Evolutionary conservation across 2,329 filamentous ascomycete genomes (phyloP), one percentile per base, ranked within the genome.

Genomic region (Teratosphaeria pseudoeucalypti): DNA sequence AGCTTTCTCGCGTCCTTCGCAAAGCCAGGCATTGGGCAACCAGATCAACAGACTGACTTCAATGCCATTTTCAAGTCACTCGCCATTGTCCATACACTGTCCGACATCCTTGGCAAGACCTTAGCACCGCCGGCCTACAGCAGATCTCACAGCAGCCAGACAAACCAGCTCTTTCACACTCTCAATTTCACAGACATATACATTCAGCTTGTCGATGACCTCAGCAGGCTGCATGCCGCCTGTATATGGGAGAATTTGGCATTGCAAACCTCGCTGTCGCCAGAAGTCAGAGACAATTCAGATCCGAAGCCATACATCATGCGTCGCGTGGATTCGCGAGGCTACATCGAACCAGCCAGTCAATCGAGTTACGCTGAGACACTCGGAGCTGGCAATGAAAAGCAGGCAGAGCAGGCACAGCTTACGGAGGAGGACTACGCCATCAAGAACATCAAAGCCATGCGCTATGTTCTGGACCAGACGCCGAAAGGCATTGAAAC

Each of bases 161-260:
- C 83, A 58, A 82, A 90, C 60, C 82, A 85, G 29, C 78, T 87
- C 11, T 88, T 96, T 67, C 85, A 83, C 58, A 82, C 85, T 29
- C 82, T 95, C 66, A 95, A 95, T 69, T 81, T 95, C 26, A 90
- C 86, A 34, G 92, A 97, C 71, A 86, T 90, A 71, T 95, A 95
- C 70, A 79, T 84, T 53, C 75, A 79, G n/a, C 77, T 96, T 43
- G 81, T 95, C 27, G 82, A 84, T 62, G 85, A 85, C 29, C 81
- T 97, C 37, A 91, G 90, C 3, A 85, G 85, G 27, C 77, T 99
- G 16, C 82, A 96, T 64, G 83, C 88, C 52, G 86, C 87, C 57
- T 88, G 90, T 61, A 81, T 95, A n/a, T 87, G 86, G 73, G 92
- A 99, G 73, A 89, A 95, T 64, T 88, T 92, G 39, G 78, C 86